Base-by-base conservation (phyloP, 2,329 filamentous ascomycete genomes). In the Fusarium sp. region DNA sequence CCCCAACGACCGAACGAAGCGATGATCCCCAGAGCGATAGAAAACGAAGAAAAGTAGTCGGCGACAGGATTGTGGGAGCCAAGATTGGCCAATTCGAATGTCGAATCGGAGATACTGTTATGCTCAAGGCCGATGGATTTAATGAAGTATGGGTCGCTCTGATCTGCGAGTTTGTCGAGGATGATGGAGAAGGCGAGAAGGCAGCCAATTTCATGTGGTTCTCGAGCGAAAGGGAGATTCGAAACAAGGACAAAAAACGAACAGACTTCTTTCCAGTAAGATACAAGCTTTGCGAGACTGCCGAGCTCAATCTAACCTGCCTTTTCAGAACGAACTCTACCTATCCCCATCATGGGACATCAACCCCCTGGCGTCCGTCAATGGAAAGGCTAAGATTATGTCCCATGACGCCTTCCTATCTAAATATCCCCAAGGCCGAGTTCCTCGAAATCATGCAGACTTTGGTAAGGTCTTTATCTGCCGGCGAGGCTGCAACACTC, bases 201-300 rank as follows among this genome's bases (percentile, higher is more conserved):
- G 89, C 90, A 26, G 95, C 92, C 58, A 92, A 91, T 67, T 96
- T 99, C 76, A 91, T 98, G 86, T 99, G 96, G 96, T 98, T 99
- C 77, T 94, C 93, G 1, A 93, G 93, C 0, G 92, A 97, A 74
- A 92, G 91, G 75, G 95, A 98, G 80, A 93, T 98, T 65, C 88
- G 91, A 28, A 96, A 93, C 74, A 91, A 90, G 77, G 87, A 89
- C 61, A 95, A 93, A 81, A 97, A 96, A 81, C 86, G 93, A 75
- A 86, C 84, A 14, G 96, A 99, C 80, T 93, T 89, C 62, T 79
- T 97, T 54, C 88, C 88, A 76, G 89, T 92, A 82, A 50, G 61
- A 81, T 74, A 9, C 10, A 12, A 31, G 7, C 18, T 21, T 26
- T 42, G 49, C 30, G 16, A 19, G 12, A 21, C n/a, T 31, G 52